Evolutionary conservation across 495 filamentous ascomycete genomes (phyloP), one percentile per base, ranked within the genome.

Genomic region (Penicillium fimorum): DNA sequence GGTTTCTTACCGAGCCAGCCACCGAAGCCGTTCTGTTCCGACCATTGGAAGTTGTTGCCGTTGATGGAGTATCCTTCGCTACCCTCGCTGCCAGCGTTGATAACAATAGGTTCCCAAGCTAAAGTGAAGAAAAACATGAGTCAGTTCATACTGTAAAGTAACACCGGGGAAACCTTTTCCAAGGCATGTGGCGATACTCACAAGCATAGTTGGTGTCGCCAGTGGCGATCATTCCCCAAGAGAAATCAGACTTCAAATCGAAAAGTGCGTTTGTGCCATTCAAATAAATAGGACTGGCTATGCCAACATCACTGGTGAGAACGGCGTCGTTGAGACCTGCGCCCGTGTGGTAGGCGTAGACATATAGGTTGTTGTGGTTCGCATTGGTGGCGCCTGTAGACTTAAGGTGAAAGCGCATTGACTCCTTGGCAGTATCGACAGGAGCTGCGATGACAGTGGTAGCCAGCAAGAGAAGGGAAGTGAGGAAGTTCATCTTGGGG

Each of bases 1-100:
- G 25, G 7, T 5, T 33, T 17, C 78, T 63, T 61, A 82, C 79
- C 77, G 20, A 81, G 58, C 80, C 80, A 83, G 17, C 80, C 79
- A n/a, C 67, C 75, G 50, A 81, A 83, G 9, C 71, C 70, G 29
- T 58, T 58, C 12, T 62, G 47, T 17, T 59, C 54, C 33, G 66
- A 73, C 70, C 70, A 79, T 45, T 76, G 57, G 47, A 83, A 56
- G 13, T 65, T 64, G 25, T 61, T 66, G 8, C 59, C 60, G 27
- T 72, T 69, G 50, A 79, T 58, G 43, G 66, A 74, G 64, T 79
- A 81, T 6, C 69, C 77, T 2, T 47, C 50, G 10, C 37, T 52
- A 13, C 74, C 73, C 15, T 57, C 55, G 15, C 35, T 38, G 35
- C 73, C 77, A 11, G 61, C 67, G 20, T 82, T 77, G 60, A 81